Base-by-base conservation (phyloP, 2,329 filamentous ascomycete species). In the Trichoderma endophyticum region DNA sequence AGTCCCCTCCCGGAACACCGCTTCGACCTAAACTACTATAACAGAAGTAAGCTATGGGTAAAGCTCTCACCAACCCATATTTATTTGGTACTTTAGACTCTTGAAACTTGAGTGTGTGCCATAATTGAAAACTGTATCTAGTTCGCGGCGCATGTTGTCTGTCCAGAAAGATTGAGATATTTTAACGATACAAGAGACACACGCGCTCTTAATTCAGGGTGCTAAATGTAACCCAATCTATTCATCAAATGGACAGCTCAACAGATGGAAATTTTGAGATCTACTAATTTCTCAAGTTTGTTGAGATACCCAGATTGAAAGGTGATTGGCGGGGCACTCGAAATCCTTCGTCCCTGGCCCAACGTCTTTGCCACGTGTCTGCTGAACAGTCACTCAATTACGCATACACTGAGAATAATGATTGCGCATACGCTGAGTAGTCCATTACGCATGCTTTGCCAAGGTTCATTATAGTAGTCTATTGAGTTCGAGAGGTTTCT, bases 151-250 rank as follows among this genome's bases (percentile, higher is more conserved):
- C 9, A 54, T 14, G 48, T 54, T 14, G n/a, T 24, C n/a, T 12
- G 3, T n/a, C 2, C 1, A 2, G 48, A 51, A 12, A 14, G 5
- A 24, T 2, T 2, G 4, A 6, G n/a, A 24, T 21, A 2, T 12
- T 51, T 21, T 11, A 21, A 51, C n/a, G 2, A 51, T n/a, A 51
- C 43, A 51, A 51, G 4, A 6, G 2, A 21, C 43, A 12, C 3
- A 21, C 9, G 1, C 9, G 8, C n/a, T 51, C 2, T 12, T 6
- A 21, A 21, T 9, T 3, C n/a, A 24, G 18, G 18, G 5, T 4
- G 39, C 3, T n/a, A 43, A 9, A 11, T 21, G 43, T 11, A 21
- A 11, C 9, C 12, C 12, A 9, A n/a, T 1, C 12, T 0, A 14
- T 0, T 3, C 48, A 24, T 14, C n/a, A 51, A 24, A 12, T 8